Percentiles rank a stretch among this genome's conserved stretches.
phyloP scores from a whole-genome alignment of 2,329 filamentous ascomycete species.

The Calonectria hawksworthii region DNA sequence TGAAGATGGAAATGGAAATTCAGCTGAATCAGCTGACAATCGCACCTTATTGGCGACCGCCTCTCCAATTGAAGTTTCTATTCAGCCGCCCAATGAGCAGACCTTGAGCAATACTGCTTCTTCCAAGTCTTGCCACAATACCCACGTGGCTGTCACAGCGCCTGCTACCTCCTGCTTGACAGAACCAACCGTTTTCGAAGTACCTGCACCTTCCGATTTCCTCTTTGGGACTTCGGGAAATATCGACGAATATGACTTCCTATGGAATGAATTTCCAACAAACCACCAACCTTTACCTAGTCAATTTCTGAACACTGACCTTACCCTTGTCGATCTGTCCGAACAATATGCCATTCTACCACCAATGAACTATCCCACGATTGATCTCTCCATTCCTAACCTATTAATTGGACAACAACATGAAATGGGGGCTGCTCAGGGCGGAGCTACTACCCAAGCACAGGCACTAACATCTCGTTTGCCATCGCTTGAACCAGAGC shows the following conservation, averaged over 20 bases:
- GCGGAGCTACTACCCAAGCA: not conserved
- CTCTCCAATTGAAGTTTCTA: not conserved
- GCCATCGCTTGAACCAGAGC: not conserved
- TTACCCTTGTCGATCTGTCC: not conserved
- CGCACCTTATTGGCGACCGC: not conserved
- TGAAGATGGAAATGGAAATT: not conserved
- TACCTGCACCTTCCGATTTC: too few species aligned
- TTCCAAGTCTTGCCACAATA: too few species aligned
- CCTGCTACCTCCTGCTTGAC: not conserved
- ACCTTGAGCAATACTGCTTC: too few species aligned
- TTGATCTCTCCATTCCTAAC: not conserved
- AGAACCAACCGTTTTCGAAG: not conserved
- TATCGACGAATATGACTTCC: not conserved
- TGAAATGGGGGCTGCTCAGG: not conserved
- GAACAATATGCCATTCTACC: not conserved
- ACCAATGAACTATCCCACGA: not conserved
- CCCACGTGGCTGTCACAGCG: too few species aligned
- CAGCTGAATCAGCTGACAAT: not conserved
- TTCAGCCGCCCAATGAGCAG: not conserved
- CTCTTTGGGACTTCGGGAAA: not conserved
- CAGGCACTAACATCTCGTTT: not conserved
- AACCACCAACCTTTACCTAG: not conserved
- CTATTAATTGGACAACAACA: not conserved
- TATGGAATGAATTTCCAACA: not conserved
- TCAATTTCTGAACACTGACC: not conserved